Evolutionary conservation across 129 eudicot species (phyloP).

Genomic region (Ambrosia artemisiifolia): DNA sequence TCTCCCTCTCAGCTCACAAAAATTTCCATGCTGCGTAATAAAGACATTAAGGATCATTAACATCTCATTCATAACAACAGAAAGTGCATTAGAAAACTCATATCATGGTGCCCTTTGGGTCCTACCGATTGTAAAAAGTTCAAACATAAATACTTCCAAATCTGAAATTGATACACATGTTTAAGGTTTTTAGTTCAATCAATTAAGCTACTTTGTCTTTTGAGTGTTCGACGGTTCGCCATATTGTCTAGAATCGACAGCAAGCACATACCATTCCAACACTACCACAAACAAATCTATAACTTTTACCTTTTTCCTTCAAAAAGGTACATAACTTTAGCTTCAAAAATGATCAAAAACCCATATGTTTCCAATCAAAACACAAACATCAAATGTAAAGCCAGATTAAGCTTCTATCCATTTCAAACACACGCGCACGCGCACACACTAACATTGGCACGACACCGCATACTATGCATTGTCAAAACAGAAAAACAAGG

Average conservation of each 20-base stretch:
- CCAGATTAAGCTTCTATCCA: not conserved
- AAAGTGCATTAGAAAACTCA: not conserved
- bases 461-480: not conserved
- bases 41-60: not conserved
- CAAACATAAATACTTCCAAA: conserved; percentile 4
- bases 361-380: not conserved
- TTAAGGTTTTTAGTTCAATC: not conserved
- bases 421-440: not conserved
- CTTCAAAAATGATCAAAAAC: not conserved
- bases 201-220: not conserved
- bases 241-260: not conserved
- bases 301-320: too few species aligned
- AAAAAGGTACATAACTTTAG: not conserved
- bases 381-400: not conserved
- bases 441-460: not conserved
- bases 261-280: not conserved
- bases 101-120: not conserved
- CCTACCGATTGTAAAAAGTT: not conserved
- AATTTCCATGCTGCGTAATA: conserved; percentile 37
- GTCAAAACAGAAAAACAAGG: not conserved
- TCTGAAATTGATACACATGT: not conserved
- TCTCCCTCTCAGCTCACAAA: conserved; percentile 15
- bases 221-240: not conserved
- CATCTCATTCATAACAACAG: not conserved
- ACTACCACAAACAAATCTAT: not conserved